Evolutionary conservation across 306 rosid genomes (phyloP).

Genomic region (Prinsepia uniflora): DNA sequence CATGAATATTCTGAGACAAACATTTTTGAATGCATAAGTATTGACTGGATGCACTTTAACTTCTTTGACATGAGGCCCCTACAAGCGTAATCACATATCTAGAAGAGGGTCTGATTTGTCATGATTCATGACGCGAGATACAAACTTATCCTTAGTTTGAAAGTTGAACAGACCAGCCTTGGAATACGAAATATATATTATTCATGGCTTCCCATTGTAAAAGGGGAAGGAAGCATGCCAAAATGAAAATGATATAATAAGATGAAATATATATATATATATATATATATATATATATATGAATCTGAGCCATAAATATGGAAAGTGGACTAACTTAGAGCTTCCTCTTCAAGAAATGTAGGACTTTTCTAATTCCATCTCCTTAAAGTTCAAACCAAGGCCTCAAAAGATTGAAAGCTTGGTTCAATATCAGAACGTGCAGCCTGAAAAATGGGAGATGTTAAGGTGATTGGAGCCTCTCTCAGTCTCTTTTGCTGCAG

Average conservation of each 20-base stretch:
- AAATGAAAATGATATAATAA: too few relatives aligned
- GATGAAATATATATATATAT: too few relatives aligned
- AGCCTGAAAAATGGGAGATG: constrained; percentile 20
- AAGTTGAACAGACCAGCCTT: background rate
- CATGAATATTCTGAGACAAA: too few relatives aligned
- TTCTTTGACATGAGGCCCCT: too few relatives aligned
- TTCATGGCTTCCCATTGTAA: background rate
- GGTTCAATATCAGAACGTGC: background rate
- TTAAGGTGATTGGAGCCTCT: constrained; percentile 23
- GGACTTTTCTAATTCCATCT: background rate
- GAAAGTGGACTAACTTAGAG: background rate
- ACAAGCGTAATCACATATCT: too few relatives aligned
- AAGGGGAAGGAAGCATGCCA: too few relatives aligned
- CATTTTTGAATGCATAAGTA: too few relatives aligned
- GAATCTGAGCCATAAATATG: background rate
- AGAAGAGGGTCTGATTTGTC: background rate
- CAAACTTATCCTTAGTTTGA: background rate
- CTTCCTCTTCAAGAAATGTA: constrained; percentile 17
- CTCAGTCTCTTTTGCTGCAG: constrained; percentile 25
- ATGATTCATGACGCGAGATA: background rate
- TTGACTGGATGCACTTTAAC: too few relatives aligned
- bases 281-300: too few relatives aligned
- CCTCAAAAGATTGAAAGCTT: background rate
- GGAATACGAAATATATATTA: background rate
- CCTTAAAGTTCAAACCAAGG: constrained; percentile 9